Conservation (phyloP, 1,284 basidiomycete species). For the Hemileccinum hortonii region DNA sequence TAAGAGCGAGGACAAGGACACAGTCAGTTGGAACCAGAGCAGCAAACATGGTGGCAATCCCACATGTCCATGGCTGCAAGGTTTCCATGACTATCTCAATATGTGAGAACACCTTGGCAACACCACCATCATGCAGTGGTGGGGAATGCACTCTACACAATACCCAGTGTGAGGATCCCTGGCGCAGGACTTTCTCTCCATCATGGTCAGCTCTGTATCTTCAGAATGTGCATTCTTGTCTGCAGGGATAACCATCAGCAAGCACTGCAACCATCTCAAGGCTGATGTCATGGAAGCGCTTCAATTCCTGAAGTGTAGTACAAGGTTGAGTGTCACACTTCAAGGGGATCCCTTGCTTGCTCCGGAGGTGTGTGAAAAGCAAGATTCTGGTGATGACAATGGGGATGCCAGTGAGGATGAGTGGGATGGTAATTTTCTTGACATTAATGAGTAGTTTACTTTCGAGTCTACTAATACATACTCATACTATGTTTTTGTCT, state of each 20-base stretch:
- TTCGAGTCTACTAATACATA: too few relatives aligned
- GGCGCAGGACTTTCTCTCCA: conserved; percentile 36
- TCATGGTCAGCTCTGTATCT: conserved; percentile 41
- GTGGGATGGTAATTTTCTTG: background rate
- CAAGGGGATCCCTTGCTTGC: background rate
- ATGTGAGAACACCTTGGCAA: background rate
- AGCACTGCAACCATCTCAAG: conserved; percentile 2
- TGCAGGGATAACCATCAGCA: conserved; percentile 30
- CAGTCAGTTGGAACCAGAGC: background rate
- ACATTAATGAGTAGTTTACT: background rate
- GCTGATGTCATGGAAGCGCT: too few relatives aligned
- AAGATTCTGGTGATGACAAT: background rate
- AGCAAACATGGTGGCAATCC: background rate
- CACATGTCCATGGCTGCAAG: too few relatives aligned
- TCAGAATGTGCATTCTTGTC: conserved; percentile 26
- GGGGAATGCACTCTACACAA: too few relatives aligned
- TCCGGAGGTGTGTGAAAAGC: too few relatives aligned
- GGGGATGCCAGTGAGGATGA: background rate
- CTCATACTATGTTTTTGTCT: too few relatives aligned
- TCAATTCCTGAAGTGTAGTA: conserved; percentile 5
- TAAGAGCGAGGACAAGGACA: background rate
- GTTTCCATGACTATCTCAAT: too few relatives aligned
- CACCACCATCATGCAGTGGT: background rate
- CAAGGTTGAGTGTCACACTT: too few relatives aligned
- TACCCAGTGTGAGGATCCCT: conserved; percentile 34